These are phyloP conservation scores for Amanita molliuscula DNA, from an alignment of 768 basidiomycete genomes.

Conservation along the genomic window DNA sequence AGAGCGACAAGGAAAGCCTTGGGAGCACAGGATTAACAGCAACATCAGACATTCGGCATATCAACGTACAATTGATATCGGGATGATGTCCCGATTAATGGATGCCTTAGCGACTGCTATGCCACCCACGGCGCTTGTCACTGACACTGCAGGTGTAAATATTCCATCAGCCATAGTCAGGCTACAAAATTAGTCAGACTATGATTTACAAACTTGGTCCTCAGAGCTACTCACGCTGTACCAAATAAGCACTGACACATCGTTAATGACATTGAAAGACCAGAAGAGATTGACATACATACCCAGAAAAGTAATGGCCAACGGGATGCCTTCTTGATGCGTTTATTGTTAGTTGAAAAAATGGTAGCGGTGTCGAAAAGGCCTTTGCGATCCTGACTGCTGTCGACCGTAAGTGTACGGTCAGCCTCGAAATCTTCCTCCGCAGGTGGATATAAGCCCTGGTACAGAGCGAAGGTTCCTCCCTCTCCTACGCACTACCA, in stretches of 20 bases:
- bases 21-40: background rate
- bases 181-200: slow-evolving; percentile 13
- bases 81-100: slow-evolving; percentile 34
- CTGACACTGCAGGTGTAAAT: slow-evolving; percentile 60
- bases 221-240: slow-evolving; percentile 26
- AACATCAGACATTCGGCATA: no score
- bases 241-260: slow-evolving; percentile 43
- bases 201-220: background rate
- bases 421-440: slow-evolving; percentile 36
- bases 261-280: background rate
- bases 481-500: slow-evolving; percentile 41
- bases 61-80: slow-evolving; percentile 45
- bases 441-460: slow-evolving; percentile 46
- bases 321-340: slow-evolving; percentile 21
- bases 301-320: slow-evolving; percentile 53
- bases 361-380: slow-evolving; percentile 5
- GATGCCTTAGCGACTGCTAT: slow-evolving; percentile 49
- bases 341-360: slow-evolving; percentile 9
- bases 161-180: slow-evolving; percentile 62
- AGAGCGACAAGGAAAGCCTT: slow-evolving; percentile 45
- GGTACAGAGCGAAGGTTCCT: slow-evolving; percentile 54
- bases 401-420: slow-evolving; percentile 43
- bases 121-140: slow-evolving; percentile 60
- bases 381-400: slow-evolving; percentile 12
- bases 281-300: slow-evolving; percentile 8